Conservation (phyloP, 164 flowering plant genomes). For the Malania oleifera region DNA sequence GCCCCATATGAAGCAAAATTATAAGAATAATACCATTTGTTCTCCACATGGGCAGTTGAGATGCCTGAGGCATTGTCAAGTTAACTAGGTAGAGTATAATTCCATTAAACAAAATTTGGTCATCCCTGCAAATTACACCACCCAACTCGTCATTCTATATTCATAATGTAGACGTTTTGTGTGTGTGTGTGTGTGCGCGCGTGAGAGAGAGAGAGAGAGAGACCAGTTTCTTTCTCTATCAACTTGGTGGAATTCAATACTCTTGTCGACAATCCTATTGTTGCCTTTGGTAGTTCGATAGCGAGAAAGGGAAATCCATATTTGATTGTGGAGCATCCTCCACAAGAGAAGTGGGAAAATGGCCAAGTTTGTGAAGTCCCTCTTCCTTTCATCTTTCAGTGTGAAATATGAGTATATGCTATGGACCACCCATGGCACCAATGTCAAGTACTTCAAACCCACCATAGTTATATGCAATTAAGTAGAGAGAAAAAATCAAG, state of each 20-base stretch:
- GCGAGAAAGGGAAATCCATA: conserved; percentile 56
- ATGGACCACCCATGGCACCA: conserved; percentile 45
- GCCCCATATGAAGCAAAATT: conserved; percentile 24
- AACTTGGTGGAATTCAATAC: conserved; percentile 27
- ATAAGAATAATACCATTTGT: conserved; percentile 24
- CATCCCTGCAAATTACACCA: conserved; percentile 29
- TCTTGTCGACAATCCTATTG: conserved; percentile 32
- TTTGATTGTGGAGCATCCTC: conserved; percentile 49
- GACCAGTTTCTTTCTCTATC: conserved; percentile 13
- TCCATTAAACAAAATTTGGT: conserved; percentile 32
- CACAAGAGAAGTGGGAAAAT: conserved; percentile 34
- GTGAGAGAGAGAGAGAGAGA: no score
- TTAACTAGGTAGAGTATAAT: conserved; percentile 15
- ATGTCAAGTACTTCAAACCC: conserved; percentile 36
- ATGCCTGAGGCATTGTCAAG: not conserved
- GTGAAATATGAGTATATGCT: conserved; percentile 22
- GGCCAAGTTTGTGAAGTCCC: conserved; percentile 22
- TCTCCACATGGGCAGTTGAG: conserved; percentile 25
- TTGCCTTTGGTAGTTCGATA: conserved; percentile 46
- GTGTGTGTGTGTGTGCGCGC: no score
- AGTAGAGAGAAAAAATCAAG: not conserved
- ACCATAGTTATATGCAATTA: no score
- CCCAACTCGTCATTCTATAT: not conserved
- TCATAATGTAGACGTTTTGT: not conserved
- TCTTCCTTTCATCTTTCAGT: conserved; percentile 21